A percentile compares a stretch with the other conserved stretches of the same genome.
phyloP scores from a whole-genome alignment of 192 early-diverging fungal genomes.

The Gonapodya prolifera region DNA sequence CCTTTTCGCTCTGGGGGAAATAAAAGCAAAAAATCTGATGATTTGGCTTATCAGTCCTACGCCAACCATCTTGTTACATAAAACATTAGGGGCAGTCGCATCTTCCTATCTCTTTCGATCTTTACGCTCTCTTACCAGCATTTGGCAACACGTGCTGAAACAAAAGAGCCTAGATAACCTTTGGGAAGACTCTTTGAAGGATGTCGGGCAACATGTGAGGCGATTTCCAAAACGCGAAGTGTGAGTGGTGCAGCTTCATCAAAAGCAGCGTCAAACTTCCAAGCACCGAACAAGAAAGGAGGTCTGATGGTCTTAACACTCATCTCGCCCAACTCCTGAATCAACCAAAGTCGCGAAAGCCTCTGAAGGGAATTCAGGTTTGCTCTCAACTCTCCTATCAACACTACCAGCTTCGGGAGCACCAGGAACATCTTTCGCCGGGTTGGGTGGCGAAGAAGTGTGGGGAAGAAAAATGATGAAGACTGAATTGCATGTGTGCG shows the following conservation, averaged over 20 bases:
- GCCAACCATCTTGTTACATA: too few species aligned
- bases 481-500: too few species aligned
- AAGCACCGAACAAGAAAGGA: too few species aligned
- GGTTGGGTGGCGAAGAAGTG: not conserved
- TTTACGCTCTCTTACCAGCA: not conserved
- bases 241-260: not conserved
- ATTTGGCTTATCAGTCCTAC: too few species aligned
- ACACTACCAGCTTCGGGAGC: not conserved
- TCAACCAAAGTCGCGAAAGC: not conserved
- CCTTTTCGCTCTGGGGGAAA: too few species aligned
- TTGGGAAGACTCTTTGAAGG: not conserved
- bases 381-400: not conserved
- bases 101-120: not conserved
- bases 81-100: not conserved
- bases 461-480: not conserved
- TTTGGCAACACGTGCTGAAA: not conserved
- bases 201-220: not conserved
- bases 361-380: not conserved
- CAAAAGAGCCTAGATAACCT: not conserved
- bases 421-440: not conserved
- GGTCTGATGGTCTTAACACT: not conserved
- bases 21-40: not conserved
- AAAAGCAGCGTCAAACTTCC: too few species aligned
- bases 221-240: not conserved
- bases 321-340: not conserved